phyloP scores from a whole-genome alignment of 306 rosid species.

The Trichosanthes truncata region DNA sequence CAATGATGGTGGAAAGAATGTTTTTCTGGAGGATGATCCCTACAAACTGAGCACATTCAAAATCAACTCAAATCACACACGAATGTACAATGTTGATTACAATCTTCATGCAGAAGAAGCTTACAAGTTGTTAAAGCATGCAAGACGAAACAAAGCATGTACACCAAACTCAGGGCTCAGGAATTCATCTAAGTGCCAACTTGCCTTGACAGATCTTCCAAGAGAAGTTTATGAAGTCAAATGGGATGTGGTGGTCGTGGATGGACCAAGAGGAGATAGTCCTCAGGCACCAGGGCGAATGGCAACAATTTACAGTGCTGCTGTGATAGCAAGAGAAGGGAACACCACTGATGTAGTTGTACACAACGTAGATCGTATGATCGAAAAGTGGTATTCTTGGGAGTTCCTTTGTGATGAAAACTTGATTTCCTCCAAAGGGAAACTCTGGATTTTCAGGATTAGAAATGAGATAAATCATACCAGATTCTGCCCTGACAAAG shows the following conservation, averaged over 20 bases:
- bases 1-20: conserved; percentile 61
- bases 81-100: conserved; percentile 42
- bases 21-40: conserved; percentile 57
- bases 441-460: conserved; percentile 74
- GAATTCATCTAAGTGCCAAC: conserved; percentile 58
- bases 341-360: conserved; percentile 51
- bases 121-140: conserved; percentile 54
- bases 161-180: conserved; percentile 29
- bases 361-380: conserved; percentile 63
- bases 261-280: conserved; percentile 64
- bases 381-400: conserved; percentile 95
- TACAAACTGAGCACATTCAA: conserved; percentile 26
- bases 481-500: conserved; percentile 42
- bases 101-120: conserved; percentile 53
- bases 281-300: conserved; percentile 76
- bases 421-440: conserved; percentile 65
- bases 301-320: conserved; percentile 62
- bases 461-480: conserved; percentile 35
- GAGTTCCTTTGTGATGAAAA: conserved; percentile 88
- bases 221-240: conserved; percentile 45
- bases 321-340: conserved; percentile 62
- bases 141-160: conserved; percentile 52
- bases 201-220: conserved; percentile 66
- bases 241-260: conserved; percentile 77
- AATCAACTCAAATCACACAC: conserved; percentile 35